Base-by-base conservation (phyloP, 2,329 filamentous ascomycete species). In the Stenocarpella maydis region DNA sequence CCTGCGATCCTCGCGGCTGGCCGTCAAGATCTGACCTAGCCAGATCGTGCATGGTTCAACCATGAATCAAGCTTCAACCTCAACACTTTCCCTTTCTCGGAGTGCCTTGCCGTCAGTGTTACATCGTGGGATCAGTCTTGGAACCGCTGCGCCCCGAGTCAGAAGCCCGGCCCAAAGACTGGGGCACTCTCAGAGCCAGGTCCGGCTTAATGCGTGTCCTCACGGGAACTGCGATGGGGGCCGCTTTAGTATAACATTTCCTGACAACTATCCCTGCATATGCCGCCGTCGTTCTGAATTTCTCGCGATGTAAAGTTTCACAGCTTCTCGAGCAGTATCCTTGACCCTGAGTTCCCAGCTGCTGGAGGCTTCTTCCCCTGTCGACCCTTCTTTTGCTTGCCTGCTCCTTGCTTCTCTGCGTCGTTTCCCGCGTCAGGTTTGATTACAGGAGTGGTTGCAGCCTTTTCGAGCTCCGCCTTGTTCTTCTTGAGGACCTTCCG, bases 401-500 rank as follows among this genome's bases (percentile, higher is more conserved):
- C 76, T 82, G 39, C 65, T 47, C 80, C 80, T 65, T 82, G 80
- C 65, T 81, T 83, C 52, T 84, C 84, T 41, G 83, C 85, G 74
- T 85, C 84, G 60, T 82, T 85, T 75, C 79, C 84, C 71, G 78
- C 77, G 45, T 78, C 79, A 15, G 75, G 74, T 78, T 74, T 76
- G 1, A 80, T 81, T 76, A 83, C 86, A 77, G 87, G 87, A 76
- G 85, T 84, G 6, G 80, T 85, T 2, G 91, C 90, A 12, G 91
- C 91, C 78, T 87, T 89, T 77, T 93, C 85, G 68, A 97, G 82
- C 71, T 83, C 82, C 81, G 91, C 90, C 84, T 89, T 92, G 74
- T 90, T 88, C 82, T 92, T 91, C 82, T 89, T 91, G 74, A 98
- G 81, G 17, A 84, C 87, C 78, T 90, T 89, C 76, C 90, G 83